These are phyloP conservation scores for Yueomyces sinensis DNA, from an alignment of 805 yeast species.

Conservation along the genomic window DNA sequence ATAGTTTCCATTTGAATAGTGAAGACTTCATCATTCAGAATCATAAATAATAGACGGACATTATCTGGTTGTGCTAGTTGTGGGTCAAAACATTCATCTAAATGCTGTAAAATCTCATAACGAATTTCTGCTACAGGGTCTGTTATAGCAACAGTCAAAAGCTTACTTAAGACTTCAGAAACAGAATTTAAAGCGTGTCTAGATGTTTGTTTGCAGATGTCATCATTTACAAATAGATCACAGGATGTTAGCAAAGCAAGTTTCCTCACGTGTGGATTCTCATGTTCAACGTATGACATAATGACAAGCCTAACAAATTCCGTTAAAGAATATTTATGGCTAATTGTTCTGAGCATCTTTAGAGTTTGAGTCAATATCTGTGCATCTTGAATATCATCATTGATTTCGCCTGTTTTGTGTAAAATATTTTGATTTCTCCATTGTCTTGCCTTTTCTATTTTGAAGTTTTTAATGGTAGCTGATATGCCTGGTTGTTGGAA, in stretches of 20 bases:
- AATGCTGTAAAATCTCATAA: conserved; percentile 57
- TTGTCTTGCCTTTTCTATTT: conserved; percentile 53
- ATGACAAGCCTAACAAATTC: conserved; percentile 83
- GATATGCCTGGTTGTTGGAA: conserved; percentile 85
- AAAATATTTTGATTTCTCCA: conserved; percentile 64
- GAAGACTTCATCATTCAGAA: conserved; percentile 83
- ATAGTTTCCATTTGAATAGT: conserved; percentile 70
- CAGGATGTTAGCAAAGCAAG: conserved; percentile 79
- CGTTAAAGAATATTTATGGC: conserved; percentile 63
- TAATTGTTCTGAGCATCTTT: conserved; percentile 60
- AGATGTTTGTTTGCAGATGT: conserved; percentile 75
- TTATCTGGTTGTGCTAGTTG: conserved; percentile 91
- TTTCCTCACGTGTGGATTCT: conserved; percentile 64
- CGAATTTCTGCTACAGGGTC: conserved; percentile 84
- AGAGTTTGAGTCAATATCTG: conserved; percentile 62
- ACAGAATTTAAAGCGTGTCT: conserved; percentile 72
- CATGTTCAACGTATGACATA: conserved; percentile 72
- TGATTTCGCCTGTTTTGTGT: conserved; percentile 44
- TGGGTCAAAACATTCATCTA: conserved; percentile 72
- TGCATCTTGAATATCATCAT: conserved; percentile 33
- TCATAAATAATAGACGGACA: conserved; percentile 71
- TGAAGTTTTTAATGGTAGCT: conserved; percentile 44
- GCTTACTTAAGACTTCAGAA: conserved; percentile 68
- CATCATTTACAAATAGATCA: conserved; percentile 59
- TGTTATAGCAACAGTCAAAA: conserved; percentile 72